phyloP scores from a whole-genome alignment of 2,329 filamentous ascomycete species.

The Ophiocordyceps camponoti-rufipedis region DNA sequence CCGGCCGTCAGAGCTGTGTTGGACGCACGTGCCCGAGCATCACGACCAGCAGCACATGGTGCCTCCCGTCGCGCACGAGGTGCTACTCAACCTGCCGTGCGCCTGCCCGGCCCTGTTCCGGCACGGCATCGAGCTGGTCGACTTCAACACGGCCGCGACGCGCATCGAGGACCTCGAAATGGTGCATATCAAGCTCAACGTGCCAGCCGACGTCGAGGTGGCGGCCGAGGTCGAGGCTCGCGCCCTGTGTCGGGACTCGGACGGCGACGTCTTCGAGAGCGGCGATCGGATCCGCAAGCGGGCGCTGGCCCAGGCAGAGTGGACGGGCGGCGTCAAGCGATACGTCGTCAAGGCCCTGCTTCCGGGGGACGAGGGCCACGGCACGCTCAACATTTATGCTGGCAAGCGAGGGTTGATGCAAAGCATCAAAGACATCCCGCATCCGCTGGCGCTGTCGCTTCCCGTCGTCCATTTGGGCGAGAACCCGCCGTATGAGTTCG shows the following conservation, averaged over 20 bases:
- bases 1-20: conserved; percentile 76
- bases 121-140: conserved; percentile 58
- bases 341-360: conserved; percentile 88
- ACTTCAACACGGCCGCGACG: conserved; percentile 77
- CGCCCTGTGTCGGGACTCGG: conserved; percentile 60
- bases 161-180: conserved; percentile 86
- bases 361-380: conserved; percentile 80
- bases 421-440: conserved; percentile 88
- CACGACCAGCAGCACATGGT: conserved; percentile 86
- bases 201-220: conserved; percentile 79
- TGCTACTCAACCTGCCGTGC: conserved; percentile 71
- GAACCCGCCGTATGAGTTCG: conserved; percentile 87
- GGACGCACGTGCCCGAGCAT: conserved; percentile 82
- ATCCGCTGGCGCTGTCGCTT: conserved; percentile 76
- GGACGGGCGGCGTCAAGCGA: conserved; percentile 71
- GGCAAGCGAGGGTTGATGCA: conserved; percentile 94
- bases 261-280: conserved; percentile 87
- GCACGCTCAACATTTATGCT: conserved; percentile 77
- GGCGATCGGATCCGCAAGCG: conserved; percentile 74
- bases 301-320: conserved; percentile 79
- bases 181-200: conserved; percentile 73
- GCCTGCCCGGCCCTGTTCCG: conserved; percentile 81
- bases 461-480: conserved; percentile 80
- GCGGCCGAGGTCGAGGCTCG: conserved; percentile 83
- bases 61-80: conserved; percentile 69